phyloP scores from a whole-genome alignment of 768 basidiomycete species.

The Mycena venus region DNA sequence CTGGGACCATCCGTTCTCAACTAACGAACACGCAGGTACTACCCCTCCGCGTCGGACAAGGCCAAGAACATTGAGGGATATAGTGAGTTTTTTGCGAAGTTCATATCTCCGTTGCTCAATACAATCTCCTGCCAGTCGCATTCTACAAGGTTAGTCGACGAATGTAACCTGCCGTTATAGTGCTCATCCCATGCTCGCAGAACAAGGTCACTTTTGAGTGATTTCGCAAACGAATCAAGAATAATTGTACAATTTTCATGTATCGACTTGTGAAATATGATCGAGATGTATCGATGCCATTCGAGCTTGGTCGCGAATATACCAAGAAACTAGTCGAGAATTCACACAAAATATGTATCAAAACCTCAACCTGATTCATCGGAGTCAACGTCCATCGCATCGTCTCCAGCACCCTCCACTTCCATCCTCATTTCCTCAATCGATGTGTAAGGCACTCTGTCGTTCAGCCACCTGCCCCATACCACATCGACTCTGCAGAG shows the following conservation, averaged over 20 bases:
- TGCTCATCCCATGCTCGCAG: conserved; percentile 36
- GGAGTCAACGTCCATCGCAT: conserved; percentile 58
- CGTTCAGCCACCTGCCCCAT: conserved; percentile 79
- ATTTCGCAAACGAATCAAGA: not conserved
- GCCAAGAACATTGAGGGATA: conserved; percentile 75
- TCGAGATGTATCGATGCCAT: not conserved
- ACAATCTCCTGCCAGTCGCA: too few species aligned
- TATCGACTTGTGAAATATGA: not conserved
- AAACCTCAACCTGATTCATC: conserved; percentile 46
- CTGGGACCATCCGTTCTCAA: too few species aligned
- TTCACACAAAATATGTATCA: not conserved
- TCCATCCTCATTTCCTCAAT: conserved; percentile 75
- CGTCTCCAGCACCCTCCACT: conserved; percentile 51
- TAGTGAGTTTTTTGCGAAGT: too few species aligned
- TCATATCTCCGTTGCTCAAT: too few species aligned
- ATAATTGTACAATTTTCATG: conserved; percentile 23
- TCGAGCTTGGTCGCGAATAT: not conserved
- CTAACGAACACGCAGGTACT: conserved; percentile 66
- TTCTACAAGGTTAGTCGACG: conserved; percentile 80
- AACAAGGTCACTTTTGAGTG: conserved; percentile 54
- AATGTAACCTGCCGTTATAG: not conserved
- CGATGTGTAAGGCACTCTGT: conserved; percentile 74
- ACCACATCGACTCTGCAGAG: conserved; percentile 89
- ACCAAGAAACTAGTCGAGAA: conserved; percentile 15
- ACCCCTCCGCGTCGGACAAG: conserved; percentile 66